phyloP scores from a whole-genome alignment of 2,329 filamentous ascomycete genomes.

The Cytospora leucostoma region DNA sequence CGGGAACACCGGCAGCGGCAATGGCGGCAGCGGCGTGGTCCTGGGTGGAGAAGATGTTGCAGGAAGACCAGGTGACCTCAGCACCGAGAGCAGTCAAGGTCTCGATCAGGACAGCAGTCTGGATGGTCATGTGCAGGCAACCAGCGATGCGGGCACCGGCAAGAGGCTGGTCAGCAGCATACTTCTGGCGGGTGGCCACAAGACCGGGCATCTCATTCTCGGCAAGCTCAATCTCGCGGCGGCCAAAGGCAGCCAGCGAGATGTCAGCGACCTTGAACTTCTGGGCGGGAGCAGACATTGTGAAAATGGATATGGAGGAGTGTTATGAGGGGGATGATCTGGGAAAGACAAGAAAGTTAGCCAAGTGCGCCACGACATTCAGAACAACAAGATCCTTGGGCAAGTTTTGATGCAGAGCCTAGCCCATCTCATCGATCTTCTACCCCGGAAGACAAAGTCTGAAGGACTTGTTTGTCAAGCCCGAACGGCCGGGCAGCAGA shows the following conservation, averaged over 20 bases:
- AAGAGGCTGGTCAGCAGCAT: constrained; percentile 89
- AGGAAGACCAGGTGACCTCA: constrained; percentile 97
- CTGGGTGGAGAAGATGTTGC: constrained; percentile 99
- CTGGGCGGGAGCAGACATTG: constrained; percentile 77
- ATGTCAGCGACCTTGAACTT: constrained; percentile 99
- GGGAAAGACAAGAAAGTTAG: constrained; percentile 24
- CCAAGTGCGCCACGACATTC: not conserved
- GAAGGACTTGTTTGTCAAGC: no score
- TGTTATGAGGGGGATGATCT: not conserved
- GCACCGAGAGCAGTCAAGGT: constrained; percentile 92
- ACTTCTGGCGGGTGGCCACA: constrained; percentile 91
- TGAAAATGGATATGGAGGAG: constrained; percentile 30
- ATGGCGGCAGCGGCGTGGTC: constrained; percentile 98
- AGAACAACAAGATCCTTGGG: not conserved
- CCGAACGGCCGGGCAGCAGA: no score
- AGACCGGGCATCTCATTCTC: constrained; percentile 98
- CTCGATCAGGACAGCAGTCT: constrained; percentile 99
- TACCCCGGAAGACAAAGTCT: no score
- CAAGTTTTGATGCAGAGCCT: no score
- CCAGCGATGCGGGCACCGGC: constrained; percentile 94
- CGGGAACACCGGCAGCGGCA: constrained; percentile 87
- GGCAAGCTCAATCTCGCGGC: constrained; percentile 97
- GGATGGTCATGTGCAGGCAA: constrained; percentile 99
- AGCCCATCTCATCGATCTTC: no score
- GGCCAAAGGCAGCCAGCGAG: constrained; percentile 95